Percentiles rank a stretch among this genome's conserved stretches.
Conservation (phyloP, 2,329 filamentous ascomycete species). For the Ilyonectria sp. region DNA sequence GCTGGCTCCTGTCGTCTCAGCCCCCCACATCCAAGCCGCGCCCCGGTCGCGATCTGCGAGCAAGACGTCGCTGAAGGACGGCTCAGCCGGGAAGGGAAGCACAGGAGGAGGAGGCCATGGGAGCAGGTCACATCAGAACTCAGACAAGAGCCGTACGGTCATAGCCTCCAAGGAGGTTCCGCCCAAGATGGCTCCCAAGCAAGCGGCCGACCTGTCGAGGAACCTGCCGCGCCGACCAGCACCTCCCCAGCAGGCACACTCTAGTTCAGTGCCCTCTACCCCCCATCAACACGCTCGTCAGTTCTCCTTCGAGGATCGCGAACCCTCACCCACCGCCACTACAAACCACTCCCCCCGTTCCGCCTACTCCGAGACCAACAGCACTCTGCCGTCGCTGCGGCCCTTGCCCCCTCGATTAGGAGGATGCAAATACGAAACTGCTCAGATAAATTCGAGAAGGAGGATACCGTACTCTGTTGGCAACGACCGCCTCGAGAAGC, state of each 20-base stretch:
- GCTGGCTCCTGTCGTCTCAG: conserved; percentile 69
- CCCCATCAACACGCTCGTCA: conserved; percentile 90
- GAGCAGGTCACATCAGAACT: conserved; percentile 71
- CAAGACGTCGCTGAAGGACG: conserved; percentile 72
- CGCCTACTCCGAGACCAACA: conserved; percentile 90
- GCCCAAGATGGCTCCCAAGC: conserved; percentile 67
- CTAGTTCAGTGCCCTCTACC: conserved; percentile 93
- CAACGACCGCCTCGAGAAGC: conserved; percentile 81
- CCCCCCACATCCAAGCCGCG: conserved; percentile 70
- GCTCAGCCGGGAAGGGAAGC: conserved; percentile 61
- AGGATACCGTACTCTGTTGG: conserved; percentile 94
- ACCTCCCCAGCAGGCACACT: conserved; percentile 66
- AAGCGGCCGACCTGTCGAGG: conserved; percentile 52
- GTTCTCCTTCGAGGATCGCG: conserved; percentile 82
- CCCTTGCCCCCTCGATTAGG: conserved; percentile 72
- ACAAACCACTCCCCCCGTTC: conserved; percentile 90
- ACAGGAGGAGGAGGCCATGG: conserved; percentile 74
- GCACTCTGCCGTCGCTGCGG: conserved; percentile 77
- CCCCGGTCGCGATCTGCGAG: conserved; percentile 72
- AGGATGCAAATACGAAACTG: conserved; percentile 91
- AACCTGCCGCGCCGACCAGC: conserved; percentile 50
- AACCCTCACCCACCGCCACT: conserved; percentile 83
- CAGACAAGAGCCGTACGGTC: conserved; percentile 74
- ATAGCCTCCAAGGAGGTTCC: conserved; percentile 71
- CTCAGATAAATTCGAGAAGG: conserved; percentile 83